A percentile compares a stretch with the other conserved stretches of the same genome.
phyloP scores from a whole-genome alignment of 495 filamentous ascomycete genomes.

The Penicillium bialowiezense region DNA sequence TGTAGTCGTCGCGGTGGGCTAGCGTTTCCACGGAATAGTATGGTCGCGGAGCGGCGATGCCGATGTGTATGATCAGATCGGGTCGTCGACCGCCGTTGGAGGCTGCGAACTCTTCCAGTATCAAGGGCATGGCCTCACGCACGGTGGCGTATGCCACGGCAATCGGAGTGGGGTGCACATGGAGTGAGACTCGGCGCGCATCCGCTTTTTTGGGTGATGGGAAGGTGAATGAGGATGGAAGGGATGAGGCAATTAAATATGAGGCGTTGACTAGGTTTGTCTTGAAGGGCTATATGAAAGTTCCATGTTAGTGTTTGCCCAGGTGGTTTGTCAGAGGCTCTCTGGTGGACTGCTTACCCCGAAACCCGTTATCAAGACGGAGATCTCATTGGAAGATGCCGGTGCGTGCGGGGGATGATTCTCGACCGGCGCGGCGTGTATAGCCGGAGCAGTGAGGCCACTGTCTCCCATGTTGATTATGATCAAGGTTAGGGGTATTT shows the following conservation, averaged over 20 bases:
- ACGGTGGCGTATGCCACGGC: slow-evolving; percentile 68
- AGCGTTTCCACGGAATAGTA: slow-evolving; percentile 69
- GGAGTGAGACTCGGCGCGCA: slow-evolving; percentile 56
- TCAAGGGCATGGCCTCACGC: slow-evolving; percentile 55
- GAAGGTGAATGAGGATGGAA: slow-evolving; percentile 31
- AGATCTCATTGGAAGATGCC: slow-evolving; percentile 46
- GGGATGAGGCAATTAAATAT: slow-evolving; percentile 63
- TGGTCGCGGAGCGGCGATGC: slow-evolving; percentile 68
- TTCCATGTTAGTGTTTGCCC: slow-evolving; percentile 3
- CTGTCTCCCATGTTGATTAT: slow-evolving; percentile 38
- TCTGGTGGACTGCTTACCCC: slow-evolving; percentile 55
- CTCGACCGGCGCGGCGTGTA: slow-evolving; percentile 10
- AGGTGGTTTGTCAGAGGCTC: too few species aligned
- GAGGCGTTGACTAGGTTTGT: slow-evolving; percentile 67
- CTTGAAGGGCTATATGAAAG: slow-evolving; percentile 59
- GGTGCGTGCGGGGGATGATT: slow-evolving; percentile 17
- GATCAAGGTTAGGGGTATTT: background rate
- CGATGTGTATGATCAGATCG: slow-evolving; percentile 73
- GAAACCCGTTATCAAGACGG: slow-evolving; percentile 71
- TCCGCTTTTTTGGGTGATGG: slow-evolving; percentile 19
- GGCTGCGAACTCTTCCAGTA: slow-evolving; percentile 43
- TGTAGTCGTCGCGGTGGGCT: slow-evolving; percentile 75
- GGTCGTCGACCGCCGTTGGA: slow-evolving; percentile 44
- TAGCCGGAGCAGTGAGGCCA: slow-evolving; percentile 23
- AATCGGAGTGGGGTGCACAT: slow-evolving; percentile 64